Conservation (phyloP, 2,329 filamentous ascomycete species). For the Pyricularia grisea region DNA sequence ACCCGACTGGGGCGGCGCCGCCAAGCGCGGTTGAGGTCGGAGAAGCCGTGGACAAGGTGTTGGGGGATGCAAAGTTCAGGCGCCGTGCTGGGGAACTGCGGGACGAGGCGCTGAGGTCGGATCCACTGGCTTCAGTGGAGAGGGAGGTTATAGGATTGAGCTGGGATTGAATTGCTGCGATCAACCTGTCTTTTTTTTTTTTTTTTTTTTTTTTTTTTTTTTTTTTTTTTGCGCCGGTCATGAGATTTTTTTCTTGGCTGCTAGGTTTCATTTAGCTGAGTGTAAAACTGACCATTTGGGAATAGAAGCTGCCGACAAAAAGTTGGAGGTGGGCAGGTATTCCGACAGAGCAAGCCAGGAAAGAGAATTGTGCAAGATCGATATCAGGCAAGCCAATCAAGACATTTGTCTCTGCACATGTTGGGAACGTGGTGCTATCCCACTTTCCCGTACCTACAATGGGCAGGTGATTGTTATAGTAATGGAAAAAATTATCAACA, state of each 20-base stretch:
- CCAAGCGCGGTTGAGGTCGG: conserved; percentile 12
- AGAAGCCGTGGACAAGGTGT: conserved; percentile 20
- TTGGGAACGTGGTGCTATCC: too few relatives aligned
- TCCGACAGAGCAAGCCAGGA: too few relatives aligned
- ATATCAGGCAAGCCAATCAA: too few relatives aligned
- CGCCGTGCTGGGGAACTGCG: background rate
- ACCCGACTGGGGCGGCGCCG: conserved; percentile 14
- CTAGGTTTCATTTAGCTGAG: too few relatives aligned
- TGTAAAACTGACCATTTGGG: background rate
- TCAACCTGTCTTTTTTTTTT: too few relatives aligned
- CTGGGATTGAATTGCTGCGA: background rate
- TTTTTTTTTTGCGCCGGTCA: background rate
- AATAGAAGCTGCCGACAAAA: background rate
- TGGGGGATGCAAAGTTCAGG: conserved; percentile 13
- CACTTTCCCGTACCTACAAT: too few relatives aligned
- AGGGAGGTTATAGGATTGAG: background rate
- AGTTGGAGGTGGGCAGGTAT: background rate
- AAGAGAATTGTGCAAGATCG: too few relatives aligned
- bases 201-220: too few relatives aligned
- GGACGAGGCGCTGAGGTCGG: background rate
- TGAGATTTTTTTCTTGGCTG: background rate
- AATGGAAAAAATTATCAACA: background rate
- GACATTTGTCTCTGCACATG: too few relatives aligned
- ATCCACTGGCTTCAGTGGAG: background rate
- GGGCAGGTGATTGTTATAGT: too few relatives aligned